Conservation (phyloP, 768 basidiomycete species). For the Hygrocybe punicea region DNA sequence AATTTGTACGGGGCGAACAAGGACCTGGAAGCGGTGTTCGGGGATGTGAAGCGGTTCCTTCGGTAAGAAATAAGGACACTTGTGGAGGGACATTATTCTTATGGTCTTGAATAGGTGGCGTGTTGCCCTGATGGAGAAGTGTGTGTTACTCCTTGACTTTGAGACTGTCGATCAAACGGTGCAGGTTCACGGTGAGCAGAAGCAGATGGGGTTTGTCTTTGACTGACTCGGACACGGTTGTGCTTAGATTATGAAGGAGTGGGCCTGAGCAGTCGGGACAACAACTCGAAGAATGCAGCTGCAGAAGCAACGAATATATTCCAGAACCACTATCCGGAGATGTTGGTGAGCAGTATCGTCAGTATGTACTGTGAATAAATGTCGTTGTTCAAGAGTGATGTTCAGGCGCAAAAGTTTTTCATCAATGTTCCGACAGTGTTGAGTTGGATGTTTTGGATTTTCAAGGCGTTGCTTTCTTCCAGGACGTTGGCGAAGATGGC, state of each 20-base stretch:
- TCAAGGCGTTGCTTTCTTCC: constrained; percentile 69
- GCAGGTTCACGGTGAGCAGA: constrained; percentile 61
- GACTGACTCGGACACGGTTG: not conserved
- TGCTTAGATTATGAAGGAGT: constrained; percentile 72
- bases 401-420: constrained; percentile 55
- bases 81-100: constrained; percentile 16
- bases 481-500: constrained; percentile 79
- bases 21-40: constrained; percentile 68
- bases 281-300: constrained; percentile 76
- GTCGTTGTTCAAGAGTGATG: not conserved
- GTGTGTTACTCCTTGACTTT: constrained; percentile 63
- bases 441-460: constrained; percentile 81
- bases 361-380: not conserved
- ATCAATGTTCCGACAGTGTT: constrained; percentile 74
- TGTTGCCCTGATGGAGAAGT: constrained; percentile 71
- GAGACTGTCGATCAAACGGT: constrained; percentile 67
- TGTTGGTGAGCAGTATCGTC: constrained; percentile 49
- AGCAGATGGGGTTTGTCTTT: not conserved
- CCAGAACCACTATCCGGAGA: constrained; percentile 73
- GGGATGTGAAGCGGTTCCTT: constrained; percentile 71
- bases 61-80: constrained; percentile 41
- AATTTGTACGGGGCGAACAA: constrained; percentile 74
- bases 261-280: constrained; percentile 57
- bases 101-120: constrained; percentile 56
- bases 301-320: constrained; percentile 73